phyloP scores from a whole-genome alignment of 2,329 filamentous ascomycete genomes.

The Pseudocercospora crystallina region DNA sequence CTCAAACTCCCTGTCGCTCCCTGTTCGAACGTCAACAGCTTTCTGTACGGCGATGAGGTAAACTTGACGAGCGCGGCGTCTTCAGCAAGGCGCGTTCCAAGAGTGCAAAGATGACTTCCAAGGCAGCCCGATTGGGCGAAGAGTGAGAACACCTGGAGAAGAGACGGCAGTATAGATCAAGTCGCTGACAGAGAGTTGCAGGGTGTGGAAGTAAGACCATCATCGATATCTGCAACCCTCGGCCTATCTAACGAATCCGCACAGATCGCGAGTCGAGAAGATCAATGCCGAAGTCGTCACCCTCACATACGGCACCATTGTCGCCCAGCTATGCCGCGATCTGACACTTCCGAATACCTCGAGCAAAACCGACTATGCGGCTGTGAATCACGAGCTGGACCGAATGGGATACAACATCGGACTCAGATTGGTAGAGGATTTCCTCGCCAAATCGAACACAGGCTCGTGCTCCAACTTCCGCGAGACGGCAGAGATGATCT shows the following conservation, averaged over 20 bases:
- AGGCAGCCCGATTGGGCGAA: slow-evolving; percentile 70
- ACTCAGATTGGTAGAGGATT: slow-evolving; percentile 92
- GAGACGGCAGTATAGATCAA: background rate
- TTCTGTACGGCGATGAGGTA: slow-evolving; percentile 27
- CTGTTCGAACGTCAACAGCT: no score
- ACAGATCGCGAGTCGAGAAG: slow-evolving; percentile 92
- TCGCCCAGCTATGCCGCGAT: slow-evolving; percentile 94
- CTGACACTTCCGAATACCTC: slow-evolving; percentile 50
- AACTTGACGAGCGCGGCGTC: slow-evolving; percentile 19
- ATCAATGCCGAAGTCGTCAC: slow-evolving; percentile 97
- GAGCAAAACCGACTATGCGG: slow-evolving; percentile 79
- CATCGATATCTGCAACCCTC: background rate
- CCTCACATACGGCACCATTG: slow-evolving; percentile 95
- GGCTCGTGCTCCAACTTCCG: slow-evolving; percentile 88
- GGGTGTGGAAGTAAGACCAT: slow-evolving; percentile 84
- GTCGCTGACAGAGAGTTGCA: slow-evolving; percentile 44
- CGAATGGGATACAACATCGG: slow-evolving; percentile 99
- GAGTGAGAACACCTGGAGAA: slow-evolving; percentile 56
- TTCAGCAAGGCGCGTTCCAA: slow-evolving; percentile 18
- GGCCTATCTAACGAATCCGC: background rate
- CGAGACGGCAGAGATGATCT: slow-evolving; percentile 95
- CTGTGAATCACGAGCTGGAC: slow-evolving; percentile 97
- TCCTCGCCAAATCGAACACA: slow-evolving; percentile 90
- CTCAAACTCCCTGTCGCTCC: background rate
- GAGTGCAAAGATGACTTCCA: slow-evolving; percentile 52